Base-by-base conservation (phyloP, 208 protist genomes). In the Willaertia magna region DNA sequence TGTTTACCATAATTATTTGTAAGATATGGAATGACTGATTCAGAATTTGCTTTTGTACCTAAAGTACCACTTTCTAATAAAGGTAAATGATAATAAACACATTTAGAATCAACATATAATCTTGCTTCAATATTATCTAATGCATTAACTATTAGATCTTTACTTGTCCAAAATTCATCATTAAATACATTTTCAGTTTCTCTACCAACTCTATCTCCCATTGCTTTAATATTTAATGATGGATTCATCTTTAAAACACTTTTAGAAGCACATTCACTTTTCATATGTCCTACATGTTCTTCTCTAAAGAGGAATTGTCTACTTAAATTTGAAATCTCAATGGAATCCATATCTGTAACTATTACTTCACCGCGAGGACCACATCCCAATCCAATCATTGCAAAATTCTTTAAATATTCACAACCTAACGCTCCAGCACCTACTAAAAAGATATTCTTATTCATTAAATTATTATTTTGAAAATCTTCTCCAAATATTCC, bases 51-150 rank as follows among this genome's bases (percentile, higher is more conserved):
- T 76, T 94, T 90, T 0, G 92, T 91, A 34, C 93, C 93, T 26
- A 93, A 67, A 20, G 93, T 94, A 39, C 93, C 93, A 42, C 67
- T 88, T 78, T 94, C 93, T 16, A 94, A 81, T 14, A 94, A 79
- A 9, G 92, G 86, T 76, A 89, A 91, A 18, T 67, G 20, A 46
- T 87, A 93, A 20, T 79, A 67, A 0, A 94, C 84, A 46, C 88
- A 92, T n/a, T 86, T 49, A 26, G 51, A 74, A 49, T 94, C 93
- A 74, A 91, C 86, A 85, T 93, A 94, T 0, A 87, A 30, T 40
- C 91, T 1, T 26, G 91, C 90, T 67, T 92, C 48, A 34, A 95
- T 74, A 86, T 94, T 94, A 86, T 94, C 93, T 1, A 94, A 85
- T 26, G 92, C 93, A 48, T 94, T 94, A 4, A 34, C 40, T n/a